These are phyloP conservation scores for Cetradonia linearis DNA, from an alignment of 495 filamentous ascomycete genomes.

Conservation along the genomic window DNA sequence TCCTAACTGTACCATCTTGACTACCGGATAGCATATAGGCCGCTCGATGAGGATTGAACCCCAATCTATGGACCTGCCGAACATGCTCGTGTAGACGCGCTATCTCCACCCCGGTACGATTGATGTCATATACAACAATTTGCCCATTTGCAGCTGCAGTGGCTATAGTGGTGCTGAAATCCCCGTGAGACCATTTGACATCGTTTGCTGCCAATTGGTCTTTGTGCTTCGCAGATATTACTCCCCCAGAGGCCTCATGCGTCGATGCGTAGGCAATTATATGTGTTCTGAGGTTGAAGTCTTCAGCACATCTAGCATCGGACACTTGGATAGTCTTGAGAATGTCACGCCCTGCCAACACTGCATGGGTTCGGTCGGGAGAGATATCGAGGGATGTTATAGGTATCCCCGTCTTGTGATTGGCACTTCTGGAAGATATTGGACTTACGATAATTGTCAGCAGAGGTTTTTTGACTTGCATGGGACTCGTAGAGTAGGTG, in stretches of 20 bases:
- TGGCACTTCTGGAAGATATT: constrained; percentile 59
- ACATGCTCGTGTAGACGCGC: constrained; percentile 75
- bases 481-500: constrained; percentile 4
- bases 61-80: constrained; percentile 84
- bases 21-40: constrained; percentile 76
- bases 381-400: constrained; percentile 72
- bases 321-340: constrained; percentile 73
- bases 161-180: constrained; percentile 56
- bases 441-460: constrained; percentile 36
- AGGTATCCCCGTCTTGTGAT: constrained; percentile 60
- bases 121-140: constrained; percentile 78
- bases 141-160: constrained; percentile 80
- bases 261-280: constrained; percentile 59
- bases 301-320: constrained; percentile 59
- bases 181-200: constrained; percentile 72
- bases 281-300: constrained; percentile 68
- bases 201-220: constrained; percentile 75
- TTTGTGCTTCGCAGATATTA: constrained; percentile 44
- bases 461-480: background rate
- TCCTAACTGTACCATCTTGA: constrained; percentile 81
- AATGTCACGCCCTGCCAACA: constrained; percentile 73
- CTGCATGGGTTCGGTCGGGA: constrained; percentile 60
- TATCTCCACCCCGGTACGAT: constrained; percentile 59
- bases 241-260: constrained; percentile 42
- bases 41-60: constrained; percentile 75